Evolutionary conservation across 345 rosid species (phyloP).

Genomic region (Pistacia atlantica): DNA sequence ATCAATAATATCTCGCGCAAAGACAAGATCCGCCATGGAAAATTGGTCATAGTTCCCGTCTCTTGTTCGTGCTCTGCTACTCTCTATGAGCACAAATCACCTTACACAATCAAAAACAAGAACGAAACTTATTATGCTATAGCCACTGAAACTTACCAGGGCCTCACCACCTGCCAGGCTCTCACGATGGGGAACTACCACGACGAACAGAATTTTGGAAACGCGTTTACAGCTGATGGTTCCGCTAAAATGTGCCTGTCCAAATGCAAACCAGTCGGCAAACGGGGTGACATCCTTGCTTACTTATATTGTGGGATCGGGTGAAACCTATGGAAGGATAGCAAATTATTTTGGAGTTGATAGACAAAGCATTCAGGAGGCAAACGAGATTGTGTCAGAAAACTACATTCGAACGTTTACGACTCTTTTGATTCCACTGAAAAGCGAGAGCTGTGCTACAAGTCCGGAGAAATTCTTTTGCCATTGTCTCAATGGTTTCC

Average conservation of each 20-base stretch:
- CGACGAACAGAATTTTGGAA: not conserved
- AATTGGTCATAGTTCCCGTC: constrained; percentile 19
- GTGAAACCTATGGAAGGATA: constrained; percentile 12
- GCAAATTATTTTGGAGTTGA: constrained; percentile 14
- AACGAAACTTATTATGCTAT: constrained; percentile 6
- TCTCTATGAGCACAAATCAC: constrained; percentile 18
- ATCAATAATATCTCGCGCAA: constrained; percentile 22
- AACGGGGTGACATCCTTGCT: constrained; percentile 19
- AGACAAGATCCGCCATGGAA: not conserved
- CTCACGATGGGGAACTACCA: not conserved
- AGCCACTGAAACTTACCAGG: constrained; percentile 27
- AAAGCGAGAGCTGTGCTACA: constrained; percentile 10
- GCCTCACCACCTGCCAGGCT: not conserved
- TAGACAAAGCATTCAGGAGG: constrained; percentile 10
- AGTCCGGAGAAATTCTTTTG: constrained; percentile 23
- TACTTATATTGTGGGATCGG: constrained; percentile 20
- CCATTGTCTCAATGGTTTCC: constrained; percentile 17
- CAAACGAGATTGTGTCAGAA: constrained; percentile 11
- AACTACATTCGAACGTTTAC: not conserved
- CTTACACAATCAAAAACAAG: not conserved
- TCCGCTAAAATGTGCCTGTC: constrained; percentile 37
- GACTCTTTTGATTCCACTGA: constrained; percentile 31
- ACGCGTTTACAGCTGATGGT: not conserved
- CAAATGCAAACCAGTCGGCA: constrained; percentile 22
- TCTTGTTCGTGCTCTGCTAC: constrained; percentile 33